Evolutionary conservation across 805 yeast genomes (phyloP).

Genomic region (Millerago galiae): DNA sequence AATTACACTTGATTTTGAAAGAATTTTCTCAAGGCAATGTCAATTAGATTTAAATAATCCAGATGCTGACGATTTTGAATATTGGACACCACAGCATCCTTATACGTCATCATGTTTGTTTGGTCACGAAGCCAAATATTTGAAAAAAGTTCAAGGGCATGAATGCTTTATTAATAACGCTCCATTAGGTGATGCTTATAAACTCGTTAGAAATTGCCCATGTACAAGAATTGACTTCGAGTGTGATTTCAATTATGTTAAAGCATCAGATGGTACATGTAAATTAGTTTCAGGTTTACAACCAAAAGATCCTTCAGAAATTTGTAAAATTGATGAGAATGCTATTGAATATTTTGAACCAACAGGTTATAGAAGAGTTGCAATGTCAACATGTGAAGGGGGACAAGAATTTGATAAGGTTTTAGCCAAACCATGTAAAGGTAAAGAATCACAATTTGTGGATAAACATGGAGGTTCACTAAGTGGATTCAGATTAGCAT

Average conservation of each 20-base stretch:
- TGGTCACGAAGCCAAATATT: constrained; percentile 63
- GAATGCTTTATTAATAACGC: constrained; percentile 59
- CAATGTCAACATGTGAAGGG: constrained; percentile 79
- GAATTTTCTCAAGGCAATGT: constrained; percentile 49
- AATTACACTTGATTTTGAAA: constrained; percentile 50
- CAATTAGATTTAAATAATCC: constrained; percentile 36
- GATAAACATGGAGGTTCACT: constrained; percentile 43
- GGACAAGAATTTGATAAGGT: constrained; percentile 68
- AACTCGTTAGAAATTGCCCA: constrained; percentile 57
- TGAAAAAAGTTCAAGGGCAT: constrained; percentile 47
- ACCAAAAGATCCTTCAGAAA: constrained; percentile 57
- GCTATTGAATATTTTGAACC: constrained; percentile 73
- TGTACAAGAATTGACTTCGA: constrained; percentile 88
- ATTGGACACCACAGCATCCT: constrained; percentile 57
- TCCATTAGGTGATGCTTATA: constrained; percentile 51
- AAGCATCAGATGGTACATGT: constrained; percentile 77
- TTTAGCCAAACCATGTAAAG: constrained; percentile 78
- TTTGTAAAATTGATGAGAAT: constrained; percentile 48
- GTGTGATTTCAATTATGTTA: constrained; percentile 82
- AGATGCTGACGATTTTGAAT: constrained; percentile 52
- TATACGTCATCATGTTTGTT: constrained; percentile 50
- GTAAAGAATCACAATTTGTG: constrained; percentile 60
- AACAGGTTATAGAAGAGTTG: constrained; percentile 87
- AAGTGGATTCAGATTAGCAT: constrained; percentile 45
- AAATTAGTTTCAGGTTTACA: constrained; percentile 63